Conservation (phyloP, 2,329 filamentous ascomycete genomes). For the Fusarium austroafricanum region DNA sequence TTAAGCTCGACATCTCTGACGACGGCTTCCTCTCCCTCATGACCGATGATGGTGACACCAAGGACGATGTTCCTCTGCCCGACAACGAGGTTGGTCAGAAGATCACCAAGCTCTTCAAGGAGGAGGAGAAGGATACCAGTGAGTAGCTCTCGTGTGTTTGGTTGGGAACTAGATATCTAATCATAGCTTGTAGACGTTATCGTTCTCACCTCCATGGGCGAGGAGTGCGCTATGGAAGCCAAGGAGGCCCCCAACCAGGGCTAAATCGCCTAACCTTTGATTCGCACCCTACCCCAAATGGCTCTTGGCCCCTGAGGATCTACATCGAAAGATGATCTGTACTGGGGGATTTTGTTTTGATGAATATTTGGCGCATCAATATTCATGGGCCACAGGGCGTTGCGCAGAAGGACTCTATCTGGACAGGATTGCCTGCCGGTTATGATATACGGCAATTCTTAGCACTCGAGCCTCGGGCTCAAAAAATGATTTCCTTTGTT, state of each 20-base stretch:
- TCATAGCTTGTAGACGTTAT: conserved; percentile 77
- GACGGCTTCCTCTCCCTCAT: conserved; percentile 96
- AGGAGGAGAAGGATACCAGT: conserved; percentile 94
- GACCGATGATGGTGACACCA: conserved; percentile 84
- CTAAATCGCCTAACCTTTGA: conserved; percentile 42
- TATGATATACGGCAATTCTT: conserved; percentile 48
- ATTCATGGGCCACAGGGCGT: conserved; percentile 55
- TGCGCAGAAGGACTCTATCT: conserved; percentile 56
- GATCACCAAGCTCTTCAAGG: conserved; percentile 82
- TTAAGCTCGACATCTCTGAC: conserved; percentile 90
- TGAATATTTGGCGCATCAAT: conserved; percentile 52
- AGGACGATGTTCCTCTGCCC: conserved; percentile 95
- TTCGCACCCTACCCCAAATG: conserved; percentile 43
- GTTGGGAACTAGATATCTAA: conserved; percentile 17
- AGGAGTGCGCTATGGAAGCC: conserved; percentile 90
- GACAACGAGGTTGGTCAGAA: conserved; percentile 89
- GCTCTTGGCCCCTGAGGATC: conserved; percentile 45
- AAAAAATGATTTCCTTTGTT: conserved; percentile 54
- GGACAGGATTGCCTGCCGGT: conserved; percentile 57
- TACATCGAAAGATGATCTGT: conserved; percentile 36
- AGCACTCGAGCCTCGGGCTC: conserved; percentile 34
- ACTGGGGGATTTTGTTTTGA: conserved; percentile 50
- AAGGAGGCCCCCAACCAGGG: conserved; percentile 81
- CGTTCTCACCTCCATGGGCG: conserved; percentile 94
- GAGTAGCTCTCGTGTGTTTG: conserved; percentile 58